Evolutionary conservation across 2,329 filamentous ascomycete species (phyloP), one percentile per base, ranked within the genome.

Genomic region (Stagonosporopsis vannaccii): DNA sequence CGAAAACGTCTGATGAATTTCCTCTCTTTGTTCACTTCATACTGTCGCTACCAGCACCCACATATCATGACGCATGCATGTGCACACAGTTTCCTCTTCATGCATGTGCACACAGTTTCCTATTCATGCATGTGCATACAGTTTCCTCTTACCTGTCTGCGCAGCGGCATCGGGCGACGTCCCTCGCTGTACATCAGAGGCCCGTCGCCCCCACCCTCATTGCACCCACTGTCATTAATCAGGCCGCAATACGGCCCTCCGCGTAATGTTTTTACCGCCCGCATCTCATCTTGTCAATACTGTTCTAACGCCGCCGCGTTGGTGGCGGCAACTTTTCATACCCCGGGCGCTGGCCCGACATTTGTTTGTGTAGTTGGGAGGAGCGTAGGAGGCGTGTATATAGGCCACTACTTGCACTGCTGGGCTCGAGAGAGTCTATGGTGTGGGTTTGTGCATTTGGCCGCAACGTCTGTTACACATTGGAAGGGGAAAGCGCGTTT

Each of bases 1-100:
- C 35, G 79, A 81, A 72, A 78, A 81, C 67, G 79, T 80, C 41
- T 76, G 64, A 75, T 57, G 65, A 67, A 50, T 33, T 51, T 43
- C 20, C 60, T 40, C 42, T 53, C 37, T 48, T 50, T 50, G 13
- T 68, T 57, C 58, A 43, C 47, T 68, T 68, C 59, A 62, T 54
- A 61, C 67, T 59, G 61, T 68, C 65, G 41, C 62, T 68, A 49
- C 58, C 53, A 56, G 60, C 59, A 54, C 43, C 20, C 28, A 46
- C 50, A 54, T 68, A 57, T 68, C 53, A 67, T 67, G 62, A 67
- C 58, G 61, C 64, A 62, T 64, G 63, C 59, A 63, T 12, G 28
- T 37, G 17, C 17, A n/a, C 17, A n/a, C n/a, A n/a, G n/a, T n/a
- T n/a, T n/a, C n/a, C n/a, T n/a, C n/a, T n/a, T n/a, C n/a, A n/a